Conservation (phyloP, 441 rosid species). For the Codiaeum variegatum region DNA sequence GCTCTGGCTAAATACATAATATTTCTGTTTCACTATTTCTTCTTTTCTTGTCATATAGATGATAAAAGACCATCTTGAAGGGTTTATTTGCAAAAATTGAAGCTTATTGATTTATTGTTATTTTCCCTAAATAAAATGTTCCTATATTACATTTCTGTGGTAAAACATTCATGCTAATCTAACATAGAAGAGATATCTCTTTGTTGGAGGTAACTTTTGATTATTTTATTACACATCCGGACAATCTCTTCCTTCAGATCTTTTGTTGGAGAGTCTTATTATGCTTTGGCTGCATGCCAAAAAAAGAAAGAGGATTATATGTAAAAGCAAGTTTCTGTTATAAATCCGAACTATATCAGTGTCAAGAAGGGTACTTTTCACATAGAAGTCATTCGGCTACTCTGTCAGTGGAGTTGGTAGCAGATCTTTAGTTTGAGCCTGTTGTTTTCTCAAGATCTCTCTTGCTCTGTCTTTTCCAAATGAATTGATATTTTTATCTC, state of each 20-base stretch:
- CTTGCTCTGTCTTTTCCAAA: not conserved
- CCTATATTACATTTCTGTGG: not conserved
- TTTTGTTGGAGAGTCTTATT: not conserved
- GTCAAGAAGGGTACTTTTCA: not conserved
- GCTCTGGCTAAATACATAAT: not conserved
- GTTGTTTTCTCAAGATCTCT: not conserved
- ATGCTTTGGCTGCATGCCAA: not conserved
- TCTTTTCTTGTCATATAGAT: no score
- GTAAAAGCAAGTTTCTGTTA: not conserved
- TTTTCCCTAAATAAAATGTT: no score
- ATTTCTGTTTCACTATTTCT: no score
- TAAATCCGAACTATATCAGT: not conserved
- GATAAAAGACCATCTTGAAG: no score
- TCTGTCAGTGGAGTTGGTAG: not conserved
- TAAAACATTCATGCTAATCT: not conserved
- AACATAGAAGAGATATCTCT: not conserved
- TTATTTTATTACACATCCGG: not conserved
- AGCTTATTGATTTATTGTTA: no score
- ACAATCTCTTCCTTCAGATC: not conserved
- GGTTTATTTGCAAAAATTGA: no score
- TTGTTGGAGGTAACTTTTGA: not conserved
- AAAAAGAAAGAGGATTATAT: not conserved
- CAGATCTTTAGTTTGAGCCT: not conserved
- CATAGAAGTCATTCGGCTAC: not conserved
- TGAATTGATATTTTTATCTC: not conserved